These are phyloP conservation scores for Ziziphus jujuba DNA, from an alignment of 306 rosid genomes.

Conservation along the genomic window DNA sequence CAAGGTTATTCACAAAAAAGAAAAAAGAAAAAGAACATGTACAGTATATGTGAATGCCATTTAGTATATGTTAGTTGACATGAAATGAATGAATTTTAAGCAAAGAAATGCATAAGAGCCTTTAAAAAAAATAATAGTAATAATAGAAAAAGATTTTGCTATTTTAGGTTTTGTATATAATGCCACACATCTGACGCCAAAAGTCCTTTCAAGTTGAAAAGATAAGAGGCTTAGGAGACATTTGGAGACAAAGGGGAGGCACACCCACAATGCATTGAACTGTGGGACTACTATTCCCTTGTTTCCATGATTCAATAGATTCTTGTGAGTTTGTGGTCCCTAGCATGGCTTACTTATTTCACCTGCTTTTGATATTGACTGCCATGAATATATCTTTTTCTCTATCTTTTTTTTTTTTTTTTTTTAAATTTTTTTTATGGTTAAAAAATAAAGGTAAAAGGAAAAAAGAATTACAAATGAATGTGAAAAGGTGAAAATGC, in stretches of 20 bases:
- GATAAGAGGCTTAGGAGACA: too few species aligned
- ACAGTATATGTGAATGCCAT: too few species aligned
- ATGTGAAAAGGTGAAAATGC: too few species aligned
- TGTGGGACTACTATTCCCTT: slow-evolving; percentile 7
- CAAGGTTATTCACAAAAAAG: too few species aligned
- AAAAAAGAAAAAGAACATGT: too few species aligned
- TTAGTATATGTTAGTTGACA: too few species aligned
- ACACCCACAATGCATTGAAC: slow-evolving; percentile 1
- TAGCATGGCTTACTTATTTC: slow-evolving; percentile 9
- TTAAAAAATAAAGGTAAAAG: background rate
- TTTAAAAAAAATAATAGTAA: too few species aligned
- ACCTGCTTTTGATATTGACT: slow-evolving; percentile 29
- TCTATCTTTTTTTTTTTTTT: too few species aligned
- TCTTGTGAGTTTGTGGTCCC: slow-evolving; percentile 31
- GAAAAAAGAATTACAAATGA: background rate
- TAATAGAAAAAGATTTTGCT: background rate
- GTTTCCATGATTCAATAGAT: slow-evolving; percentile 19
- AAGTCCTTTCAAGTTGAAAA: background rate
- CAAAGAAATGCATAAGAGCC: background rate
- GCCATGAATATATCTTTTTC: too few species aligned
- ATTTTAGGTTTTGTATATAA: background rate
- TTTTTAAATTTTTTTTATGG: background rate
- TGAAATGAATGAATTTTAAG: background rate
- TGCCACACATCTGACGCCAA: slow-evolving; percentile 5
- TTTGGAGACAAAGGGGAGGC: too few species aligned